A percentile compares a stretch with the other conserved stretches of the same genome.
These are phyloP conservation scores for Plasmodium falciparum DNA, from an alignment of 169 alveolate species.

Conservation along the genomic window DNA sequence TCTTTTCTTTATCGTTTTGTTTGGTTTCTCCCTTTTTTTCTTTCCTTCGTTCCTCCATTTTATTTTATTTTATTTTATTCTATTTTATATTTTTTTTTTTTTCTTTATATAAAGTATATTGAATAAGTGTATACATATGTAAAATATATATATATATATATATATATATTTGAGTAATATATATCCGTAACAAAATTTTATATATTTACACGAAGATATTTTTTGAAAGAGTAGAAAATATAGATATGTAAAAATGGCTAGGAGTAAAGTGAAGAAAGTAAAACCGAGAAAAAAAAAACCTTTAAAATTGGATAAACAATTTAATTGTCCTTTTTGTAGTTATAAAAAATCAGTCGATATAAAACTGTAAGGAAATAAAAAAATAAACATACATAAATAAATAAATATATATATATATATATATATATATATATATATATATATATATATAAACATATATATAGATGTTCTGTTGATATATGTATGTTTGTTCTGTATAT, in stretches of 20 bases:
- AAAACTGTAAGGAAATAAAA: constrained; percentile 83
- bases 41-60: too few species aligned
- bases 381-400: background rate
- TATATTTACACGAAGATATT: too few species aligned
- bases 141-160: too few species aligned
- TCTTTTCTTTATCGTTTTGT: too few species aligned
- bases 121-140: background rate
- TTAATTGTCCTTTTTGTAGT: constrained; percentile 96
- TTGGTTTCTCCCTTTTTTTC: too few species aligned
- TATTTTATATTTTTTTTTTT: too few species aligned
- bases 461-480: constrained; percentile 1
- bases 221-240: background rate
- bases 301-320: constrained; percentile 93
- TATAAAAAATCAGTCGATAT: constrained; percentile 93
- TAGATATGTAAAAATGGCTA: constrained; percentile 83
- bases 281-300: constrained; percentile 81
- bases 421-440: constrained; percentile 4
- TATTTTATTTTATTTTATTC: too few species aligned
- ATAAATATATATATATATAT: constrained; percentile 9
- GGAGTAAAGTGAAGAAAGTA: constrained; percentile 85
- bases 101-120: background rate
- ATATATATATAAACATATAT: background rate
- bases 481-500: background rate
- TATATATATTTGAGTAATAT: too few species aligned
- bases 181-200: too few species aligned